Base-by-base conservation (phyloP, 768 basidiomycete genomes). In the Lyophyllum atratum region DNA sequence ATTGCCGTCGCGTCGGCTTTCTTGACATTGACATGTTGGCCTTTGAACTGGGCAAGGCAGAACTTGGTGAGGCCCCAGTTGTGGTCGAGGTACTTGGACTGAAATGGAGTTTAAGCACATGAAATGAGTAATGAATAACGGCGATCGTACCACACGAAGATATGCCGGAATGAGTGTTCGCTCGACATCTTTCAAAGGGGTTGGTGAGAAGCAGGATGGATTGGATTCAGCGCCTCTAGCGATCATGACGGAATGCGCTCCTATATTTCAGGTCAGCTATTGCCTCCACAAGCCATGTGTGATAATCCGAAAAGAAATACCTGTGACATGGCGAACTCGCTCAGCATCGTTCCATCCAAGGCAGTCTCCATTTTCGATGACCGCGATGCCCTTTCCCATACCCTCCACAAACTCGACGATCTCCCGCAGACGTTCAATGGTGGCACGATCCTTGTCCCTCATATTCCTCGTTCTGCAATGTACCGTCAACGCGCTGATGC, bases 281-380 rank as follows among this genome's bases (percentile, higher is more conserved):
- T n/a, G 24, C 17, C 25, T 44, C 8, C 52, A 28, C 39, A 25
- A 33, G 39, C n/a, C 47, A 19, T 34, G 28, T 10, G 31, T n/a
- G 8, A 26, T 31, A 19, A 31, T 17, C 11, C 11, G 9, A 24
- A 21, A 1, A 31, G 22, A 59, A 42, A 44, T 17, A 86, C 94
- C 91, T 28, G 95, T 98, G 25, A 85, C 70, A 48, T 78, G 77
- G 42, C 89, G 81, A 33, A 98, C 83, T 45, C 86, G 81, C 58
- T 84, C 85, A 47, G 90, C 89, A 64, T 95, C 94, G 61, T 87
- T 82, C 74, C 82, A 89, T 3, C 86, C 87, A 15, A 80, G 70
- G 62, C 93, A 97, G 69, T 99, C 96, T 0, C 97, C 97, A 70
- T 99, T 99, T 73, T 92, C 92, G 24, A 95, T 81, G 31, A 99